phyloP scores from a whole-genome alignment of 148 eudicot species.

The Vaccinium vitisidaea region DNA sequence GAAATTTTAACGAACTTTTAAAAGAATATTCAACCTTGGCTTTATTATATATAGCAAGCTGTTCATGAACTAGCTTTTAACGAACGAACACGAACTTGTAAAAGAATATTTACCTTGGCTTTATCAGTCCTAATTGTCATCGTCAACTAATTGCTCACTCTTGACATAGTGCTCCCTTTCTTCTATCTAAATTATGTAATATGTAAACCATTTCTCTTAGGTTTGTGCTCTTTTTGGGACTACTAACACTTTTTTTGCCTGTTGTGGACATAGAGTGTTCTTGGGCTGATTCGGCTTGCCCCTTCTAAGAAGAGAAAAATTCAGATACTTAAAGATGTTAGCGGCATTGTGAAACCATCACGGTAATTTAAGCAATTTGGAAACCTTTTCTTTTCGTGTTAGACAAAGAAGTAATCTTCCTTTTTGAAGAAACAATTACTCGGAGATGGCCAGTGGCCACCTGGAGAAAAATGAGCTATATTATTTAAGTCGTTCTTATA shows the following conservation, averaged over 20 bases:
- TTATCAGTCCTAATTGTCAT: too few species aligned
- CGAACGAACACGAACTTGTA: too few species aligned
- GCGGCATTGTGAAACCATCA: constrained; percentile 41
- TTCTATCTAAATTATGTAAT: too few species aligned
- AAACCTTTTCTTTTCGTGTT: background rate
- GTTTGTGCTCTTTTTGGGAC: too few species aligned
- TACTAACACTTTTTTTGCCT: background rate
- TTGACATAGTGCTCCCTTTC: too few species aligned
- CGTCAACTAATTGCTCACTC: too few species aligned
- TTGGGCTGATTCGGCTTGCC: constrained; percentile 30
- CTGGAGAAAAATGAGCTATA: background rate
- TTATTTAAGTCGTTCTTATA: background rate
- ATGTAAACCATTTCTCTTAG: too few species aligned
- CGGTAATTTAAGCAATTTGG: constrained; percentile 21
- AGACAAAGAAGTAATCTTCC: background rate
- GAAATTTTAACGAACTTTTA: too few species aligned
- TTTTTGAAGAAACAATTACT: background rate
- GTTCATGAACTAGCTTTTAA: too few species aligned
- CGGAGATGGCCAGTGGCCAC: background rate
- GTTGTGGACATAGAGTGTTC: constrained; percentile 26
- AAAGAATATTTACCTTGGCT: too few species aligned
- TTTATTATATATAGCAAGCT: too few species aligned
- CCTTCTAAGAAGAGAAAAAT: constrained; percentile 35
- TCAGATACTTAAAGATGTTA: constrained; percentile 36
- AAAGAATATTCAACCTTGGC: too few species aligned